Conservation (phyloP, 352 stramenopile genomes). For the Phytopythium helicoides region DNA sequence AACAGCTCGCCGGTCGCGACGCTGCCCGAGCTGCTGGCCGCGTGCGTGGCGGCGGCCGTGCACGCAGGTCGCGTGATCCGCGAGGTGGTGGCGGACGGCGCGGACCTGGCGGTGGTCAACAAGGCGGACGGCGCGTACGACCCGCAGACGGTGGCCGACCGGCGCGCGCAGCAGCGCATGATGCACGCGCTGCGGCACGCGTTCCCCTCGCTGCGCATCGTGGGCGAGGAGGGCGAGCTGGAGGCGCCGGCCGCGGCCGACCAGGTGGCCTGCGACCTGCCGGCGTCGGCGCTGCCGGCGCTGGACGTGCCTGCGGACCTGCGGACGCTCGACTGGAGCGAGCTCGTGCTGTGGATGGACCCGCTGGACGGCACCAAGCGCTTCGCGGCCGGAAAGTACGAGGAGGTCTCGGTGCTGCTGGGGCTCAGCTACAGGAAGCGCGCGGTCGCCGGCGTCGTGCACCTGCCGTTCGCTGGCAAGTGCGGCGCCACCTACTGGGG, state of each 20-base stretch:
- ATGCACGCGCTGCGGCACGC: constrained; percentile 52
- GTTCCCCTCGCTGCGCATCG: constrained; percentile 51
- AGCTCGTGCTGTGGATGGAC: constrained; percentile 79
- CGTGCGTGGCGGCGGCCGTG: constrained; percentile 52
- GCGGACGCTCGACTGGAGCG: constrained; percentile 24
- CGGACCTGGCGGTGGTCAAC: constrained; percentile 67
- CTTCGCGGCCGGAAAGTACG: constrained; percentile 66
- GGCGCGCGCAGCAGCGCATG: constrained; percentile 72
- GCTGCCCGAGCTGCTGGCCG: constrained; percentile 44
- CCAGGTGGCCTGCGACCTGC: constrained; percentile 41
- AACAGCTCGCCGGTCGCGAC: constrained; percentile 11
- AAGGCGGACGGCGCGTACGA: constrained; percentile 75
- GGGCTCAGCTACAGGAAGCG: constrained; percentile 67
- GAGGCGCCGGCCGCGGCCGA: constrained; percentile 42
- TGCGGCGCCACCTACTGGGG: constrained; percentile 66
- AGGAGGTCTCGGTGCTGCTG: constrained; percentile 78
- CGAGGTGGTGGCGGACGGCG: constrained; percentile 50
- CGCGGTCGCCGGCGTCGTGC: constrained; percentile 65
- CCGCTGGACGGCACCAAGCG: constrained; percentile 79
- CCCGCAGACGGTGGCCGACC: constrained; percentile 75
- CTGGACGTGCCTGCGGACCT: constrained; percentile 25
- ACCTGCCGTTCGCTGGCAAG: constrained; percentile 59
- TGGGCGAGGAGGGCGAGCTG: constrained; percentile 72
- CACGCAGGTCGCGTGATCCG: constrained; percentile 66
- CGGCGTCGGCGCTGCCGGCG: constrained; percentile 14